Conservation (phyloP, 2,329 filamentous ascomycete species). For the Drechslera avenae region DNA sequence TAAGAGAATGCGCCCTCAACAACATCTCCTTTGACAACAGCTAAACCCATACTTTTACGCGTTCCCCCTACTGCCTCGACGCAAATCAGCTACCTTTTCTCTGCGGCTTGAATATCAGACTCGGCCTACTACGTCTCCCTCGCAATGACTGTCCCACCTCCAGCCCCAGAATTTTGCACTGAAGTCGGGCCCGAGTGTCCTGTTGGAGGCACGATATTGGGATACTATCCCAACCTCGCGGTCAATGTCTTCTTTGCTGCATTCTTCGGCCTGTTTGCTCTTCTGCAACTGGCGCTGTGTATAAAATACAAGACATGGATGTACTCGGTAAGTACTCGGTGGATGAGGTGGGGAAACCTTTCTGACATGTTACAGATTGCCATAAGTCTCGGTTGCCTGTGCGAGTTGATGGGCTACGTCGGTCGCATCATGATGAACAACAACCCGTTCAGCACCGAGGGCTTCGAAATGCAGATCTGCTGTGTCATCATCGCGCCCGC, state of each 20-base stretch:
- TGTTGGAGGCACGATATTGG: conserved; percentile 56
- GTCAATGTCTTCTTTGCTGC: conserved; percentile 60
- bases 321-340: conserved; percentile 47
- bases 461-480: conserved; percentile 62
- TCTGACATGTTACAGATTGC: conserved; percentile 43
- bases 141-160: conserved; percentile 28
- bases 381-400: conserved; percentile 54
- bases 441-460: conserved; percentile 56
- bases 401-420: conserved; percentile 62
- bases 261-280: conserved; percentile 56
- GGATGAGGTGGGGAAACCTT: neutral
- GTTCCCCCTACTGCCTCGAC: no score
- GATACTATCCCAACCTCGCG: conserved; percentile 59
- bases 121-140: neutral
- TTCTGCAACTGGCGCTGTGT: conserved; percentile 57
- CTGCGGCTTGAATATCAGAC: neutral
- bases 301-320: conserved; percentile 61
- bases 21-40: no score
- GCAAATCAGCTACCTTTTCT: no score
- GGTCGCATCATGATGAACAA: conserved; percentile 60
- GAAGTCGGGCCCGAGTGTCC: conserved; percentile 45
- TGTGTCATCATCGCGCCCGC: conserved; percentile 62
- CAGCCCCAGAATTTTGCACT: conserved; percentile 24
- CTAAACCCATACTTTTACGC: no score
- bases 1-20: no score